A percentile compares a stretch with the other conserved stretches of the same genome.
Evolutionary conservation across 495 filamentous ascomycete species (phyloP).

Genomic region (Xylaria longipes): DNA sequence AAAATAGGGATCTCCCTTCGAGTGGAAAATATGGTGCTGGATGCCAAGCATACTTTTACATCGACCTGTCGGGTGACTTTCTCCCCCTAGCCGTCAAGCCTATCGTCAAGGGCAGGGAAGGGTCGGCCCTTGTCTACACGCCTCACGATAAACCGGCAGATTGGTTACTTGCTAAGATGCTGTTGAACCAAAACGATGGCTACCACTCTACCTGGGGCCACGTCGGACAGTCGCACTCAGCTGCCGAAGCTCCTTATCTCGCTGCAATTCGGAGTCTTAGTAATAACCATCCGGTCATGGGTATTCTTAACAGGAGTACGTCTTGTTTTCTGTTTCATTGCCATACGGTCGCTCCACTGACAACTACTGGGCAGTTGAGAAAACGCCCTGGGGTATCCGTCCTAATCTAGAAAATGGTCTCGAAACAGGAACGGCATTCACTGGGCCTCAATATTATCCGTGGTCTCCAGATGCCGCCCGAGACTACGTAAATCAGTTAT

Average conservation of each 20-base stretch:
- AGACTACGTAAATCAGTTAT: not conserved
- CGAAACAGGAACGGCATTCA: not conserved
- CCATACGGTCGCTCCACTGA: slow-evolving; percentile 3
- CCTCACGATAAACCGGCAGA: slow-evolving; percentile 41
- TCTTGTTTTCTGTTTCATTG: not conserved
- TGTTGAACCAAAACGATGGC: slow-evolving; percentile 48
- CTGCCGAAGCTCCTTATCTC: slow-evolving; percentile 40
- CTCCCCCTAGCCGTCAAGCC: slow-evolving; percentile 10
- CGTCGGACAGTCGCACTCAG: slow-evolving; percentile 40
- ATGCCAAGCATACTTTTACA: slow-evolving; percentile 13
- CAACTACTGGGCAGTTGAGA: slow-evolving; percentile 4
- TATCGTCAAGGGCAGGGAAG: not conserved
- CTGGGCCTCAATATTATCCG: slow-evolving; percentile 8
- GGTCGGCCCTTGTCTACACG: slow-evolving; percentile 39
- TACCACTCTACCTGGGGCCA: slow-evolving; percentile 39
- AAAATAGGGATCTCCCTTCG: slow-evolving; percentile 8
- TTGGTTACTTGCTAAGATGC: slow-evolving; percentile 49
- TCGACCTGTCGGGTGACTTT: not conserved
- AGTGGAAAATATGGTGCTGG: slow-evolving; percentile 6
- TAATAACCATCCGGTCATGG: slow-evolving; percentile 29
- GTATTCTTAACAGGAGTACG: slow-evolving; percentile 24
- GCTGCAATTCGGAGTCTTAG: slow-evolving; percentile 44
- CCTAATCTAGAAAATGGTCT: not conserved
- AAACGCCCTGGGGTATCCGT: slow-evolving; percentile 13
- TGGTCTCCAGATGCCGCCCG: slow-evolving; percentile 2